Percentiles rank a stretch among this genome's conserved stretches.
These are phyloP conservation scores for Saccharata proteae DNA, from an alignment of 2,329 filamentous ascomycete genomes.

Conservation along the genomic window DNA sequence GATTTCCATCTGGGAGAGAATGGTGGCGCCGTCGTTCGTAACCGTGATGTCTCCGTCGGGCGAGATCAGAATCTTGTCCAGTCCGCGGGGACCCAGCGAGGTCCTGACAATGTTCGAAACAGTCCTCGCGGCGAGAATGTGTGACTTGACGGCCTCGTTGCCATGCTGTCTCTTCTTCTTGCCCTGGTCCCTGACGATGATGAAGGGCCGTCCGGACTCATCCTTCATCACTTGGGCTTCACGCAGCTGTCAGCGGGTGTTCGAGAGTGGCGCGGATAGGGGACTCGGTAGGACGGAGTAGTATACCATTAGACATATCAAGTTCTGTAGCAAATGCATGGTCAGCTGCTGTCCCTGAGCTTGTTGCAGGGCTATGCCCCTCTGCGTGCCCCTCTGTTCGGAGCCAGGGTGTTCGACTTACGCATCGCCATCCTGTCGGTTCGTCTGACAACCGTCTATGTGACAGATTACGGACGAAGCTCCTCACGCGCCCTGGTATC, in stretches of 20 bases:
- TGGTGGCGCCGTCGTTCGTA: slow-evolving; percentile 97
- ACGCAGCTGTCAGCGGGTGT: slow-evolving; percentile 11
- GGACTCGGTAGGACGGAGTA: neutral
- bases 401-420: slow-evolving; percentile 15
- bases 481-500: too few relatives aligned
- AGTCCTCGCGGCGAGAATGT: slow-evolving; percentile 92
- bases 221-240: slow-evolving; percentile 77
- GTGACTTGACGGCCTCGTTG: slow-evolving; percentile 94
- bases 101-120: slow-evolving; percentile 97
- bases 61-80: slow-evolving; percentile 98
- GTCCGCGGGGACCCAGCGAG: slow-evolving; percentile 84
- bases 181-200: slow-evolving; percentile 95
- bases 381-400: too few relatives aligned
- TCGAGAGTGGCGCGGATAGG: neutral
- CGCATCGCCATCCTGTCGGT: slow-evolving; percentile 27
- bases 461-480: too few relatives aligned
- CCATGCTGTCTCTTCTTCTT: slow-evolving; percentile 96
- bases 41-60: slow-evolving; percentile 98
- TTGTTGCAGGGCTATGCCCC: too few relatives aligned
- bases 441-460: too few relatives aligned
- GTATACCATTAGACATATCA: slow-evolving; percentile 70
- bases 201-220: slow-evolving; percentile 93
- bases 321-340: slow-evolving; percentile 46
- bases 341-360: too few relatives aligned
- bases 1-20: slow-evolving; percentile 97